phyloP scores from a whole-genome alignment of 1,139 yeast species.

The Casaregolazyma lundiana region DNA sequence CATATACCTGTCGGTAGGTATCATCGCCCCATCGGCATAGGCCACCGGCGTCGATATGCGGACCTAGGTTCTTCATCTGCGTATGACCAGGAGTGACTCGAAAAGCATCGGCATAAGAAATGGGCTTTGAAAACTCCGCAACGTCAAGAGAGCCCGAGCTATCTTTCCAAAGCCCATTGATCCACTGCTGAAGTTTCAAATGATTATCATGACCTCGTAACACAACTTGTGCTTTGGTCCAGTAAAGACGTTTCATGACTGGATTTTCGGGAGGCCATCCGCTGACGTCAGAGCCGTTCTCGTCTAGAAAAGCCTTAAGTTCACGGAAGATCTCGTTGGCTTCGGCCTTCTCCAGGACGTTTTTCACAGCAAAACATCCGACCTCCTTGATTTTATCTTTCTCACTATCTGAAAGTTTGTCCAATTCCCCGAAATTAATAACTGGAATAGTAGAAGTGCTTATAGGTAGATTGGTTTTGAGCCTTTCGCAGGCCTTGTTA shows the following conservation, averaged over 20 bases:
- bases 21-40: slow-evolving; percentile 45
- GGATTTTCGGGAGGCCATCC: slow-evolving; percentile 33
- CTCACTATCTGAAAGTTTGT: neutral
- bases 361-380: slow-evolving; percentile 34
- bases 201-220: slow-evolving; percentile 43
- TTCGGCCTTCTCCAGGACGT: slow-evolving; percentile 30
- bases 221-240: slow-evolving; percentile 42
- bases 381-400: slow-evolving; percentile 19
- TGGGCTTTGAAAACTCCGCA: slow-evolving; percentile 25
- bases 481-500: slow-evolving; percentile 1
- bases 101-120: slow-evolving; percentile 55
- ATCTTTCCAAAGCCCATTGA: slow-evolving; percentile 37
- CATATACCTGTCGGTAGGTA: slow-evolving; percentile 37
- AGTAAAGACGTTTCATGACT: slow-evolving; percentile 37
- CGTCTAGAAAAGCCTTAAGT: slow-evolving; percentile 84
- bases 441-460: slow-evolving; percentile 11
- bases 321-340: slow-evolving; percentile 23
- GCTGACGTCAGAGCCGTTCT: slow-evolving; percentile 69
- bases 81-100: slow-evolving; percentile 45
- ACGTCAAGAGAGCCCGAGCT: slow-evolving; percentile 12
- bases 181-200: slow-evolving; percentile 30
- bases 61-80: slow-evolving; percentile 34
- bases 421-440: slow-evolving; percentile 3
- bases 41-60: slow-evolving; percentile 47
- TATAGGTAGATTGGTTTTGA: neutral